Base-by-base conservation (phyloP, 2,329 filamentous ascomycete species). In the Graphilbum fragrans region DNA sequence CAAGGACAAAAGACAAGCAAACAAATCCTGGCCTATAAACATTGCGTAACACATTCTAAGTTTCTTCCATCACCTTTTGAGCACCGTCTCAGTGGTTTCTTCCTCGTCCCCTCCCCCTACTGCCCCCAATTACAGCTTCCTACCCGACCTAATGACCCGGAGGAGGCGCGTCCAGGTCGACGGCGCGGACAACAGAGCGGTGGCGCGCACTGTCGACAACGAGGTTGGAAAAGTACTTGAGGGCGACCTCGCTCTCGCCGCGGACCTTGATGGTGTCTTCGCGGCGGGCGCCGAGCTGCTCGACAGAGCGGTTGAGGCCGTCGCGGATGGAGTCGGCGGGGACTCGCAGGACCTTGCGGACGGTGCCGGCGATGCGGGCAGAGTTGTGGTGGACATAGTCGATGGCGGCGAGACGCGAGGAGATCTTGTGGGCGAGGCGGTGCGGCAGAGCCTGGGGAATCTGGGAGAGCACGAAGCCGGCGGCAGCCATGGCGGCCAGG, bases 311-410 rank as follows among this genome's bases (percentile, higher is more conserved):
- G 53, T 93, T 82, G 23, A 98, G 73, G 40, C 82, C 80, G 35
- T 86, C 79, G 41, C 87, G 81, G 8, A 98, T 74, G 53, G 86
- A 87, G 54, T 90, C 83, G 2, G 88, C 85, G 1, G 92, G 92
- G 53, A 84, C 79, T 45, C 86, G 85, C 32, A 98, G 75, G 9
- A 94, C 86, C 57, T 87, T 86, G 50, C 90, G 85, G 34, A 94
- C 86, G 41, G 93, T 83, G 21, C 77, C 72, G 19, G 85, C 81
- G 54, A 98, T 93, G 41, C 92, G 84, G 17, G 74, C 69, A 35
- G 87, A 78, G 64, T 98, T 98, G 49, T 76, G 65, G 60, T 98
- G 92, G 1, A 92, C 85, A 57, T 96, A 98, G 64, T 98, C 92
- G 55, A 94, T 78, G 17, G 82, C 74, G 8, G 74, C 66, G 31